Evolutionary conservation across 2,329 filamentous ascomycete species (phyloP), one percentile per base, ranked within the genome.

Genomic region (Aphanoascus verrucosus): DNA sequence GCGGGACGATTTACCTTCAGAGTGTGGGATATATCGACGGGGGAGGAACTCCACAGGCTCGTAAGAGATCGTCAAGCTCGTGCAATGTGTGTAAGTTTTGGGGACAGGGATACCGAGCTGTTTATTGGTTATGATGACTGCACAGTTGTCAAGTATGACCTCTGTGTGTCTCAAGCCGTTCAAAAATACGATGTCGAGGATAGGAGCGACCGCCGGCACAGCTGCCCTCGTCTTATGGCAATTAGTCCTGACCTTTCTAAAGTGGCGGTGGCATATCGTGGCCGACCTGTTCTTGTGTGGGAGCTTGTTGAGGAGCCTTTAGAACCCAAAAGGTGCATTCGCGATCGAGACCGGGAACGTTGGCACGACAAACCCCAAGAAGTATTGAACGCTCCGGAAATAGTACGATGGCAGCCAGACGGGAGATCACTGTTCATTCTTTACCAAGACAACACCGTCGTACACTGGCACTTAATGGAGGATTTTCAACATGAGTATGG

Each of bases 231-330:
- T 20, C 35, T 55, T 19, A 57, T 60, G 54, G 43, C 11, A 17
- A 48, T 62, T 23, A 60, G 56, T 37, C 44, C 57, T 7, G 50
- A 57, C 19, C 52, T 55, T 12, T 54, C 43, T 12, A 48, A 58
- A 31, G 17, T 63, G 19, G 58, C 52, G 14, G 55, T 63, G n/a
- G 57, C 56, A 23, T 58, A 59, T 55, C 51, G 55, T 44, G 59
- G 57, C 12, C 47, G 56, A 19, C 58, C 60, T 17, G 57, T 61
- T 4, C 51, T 55, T 19, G 54, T 59, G 17, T 63, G 57, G 57
- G 54, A 41, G 9, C 54, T 54, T 34, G 11, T 41, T 14, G 20
- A 42, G 9, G 35, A n/a, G 2, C 4, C 17, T 1, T 12, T 32
- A 7, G 35, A 32, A 19, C 52, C 52, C 4, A 48, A 49, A 34